phyloP scores from a whole-genome alignment of 495 filamentous ascomycete genomes.

The Podospora australis region DNA sequence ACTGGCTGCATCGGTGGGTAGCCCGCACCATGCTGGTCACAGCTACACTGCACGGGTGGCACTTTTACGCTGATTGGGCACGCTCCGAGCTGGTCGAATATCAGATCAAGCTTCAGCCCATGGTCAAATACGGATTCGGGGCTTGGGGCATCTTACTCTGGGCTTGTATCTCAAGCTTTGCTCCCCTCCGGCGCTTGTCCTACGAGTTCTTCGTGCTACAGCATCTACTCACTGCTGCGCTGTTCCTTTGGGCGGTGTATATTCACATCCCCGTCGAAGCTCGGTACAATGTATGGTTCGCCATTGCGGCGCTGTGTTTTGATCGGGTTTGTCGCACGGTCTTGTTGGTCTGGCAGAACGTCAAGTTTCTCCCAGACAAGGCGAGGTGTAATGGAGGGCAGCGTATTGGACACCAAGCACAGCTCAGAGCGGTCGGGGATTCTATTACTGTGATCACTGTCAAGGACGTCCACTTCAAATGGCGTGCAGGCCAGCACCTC shows the following conservation, averaged over 20 bases:
- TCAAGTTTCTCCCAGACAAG: constrained; percentile 39
- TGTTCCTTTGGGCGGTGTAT: constrained; percentile 62
- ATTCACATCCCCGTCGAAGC: constrained; percentile 56
- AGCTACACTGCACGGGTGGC: constrained; percentile 65
- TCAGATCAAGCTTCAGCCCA: constrained; percentile 57
- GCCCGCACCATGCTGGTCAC: constrained; percentile 69
- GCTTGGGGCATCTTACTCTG: constrained; percentile 71
- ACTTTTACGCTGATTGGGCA: constrained; percentile 65
- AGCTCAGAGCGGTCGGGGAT: constrained; percentile 55
- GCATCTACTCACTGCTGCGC: constrained; percentile 61
- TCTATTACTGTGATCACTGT: constrained; percentile 65
- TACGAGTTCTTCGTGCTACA: constrained; percentile 83
- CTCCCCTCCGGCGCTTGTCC: constrained; percentile 58
- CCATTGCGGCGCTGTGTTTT: constrained; percentile 62
- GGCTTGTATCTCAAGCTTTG: constrained; percentile 60
- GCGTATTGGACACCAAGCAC: constrained; percentile 50
- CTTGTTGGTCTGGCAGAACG: constrained; percentile 56
- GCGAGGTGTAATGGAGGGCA: constrained; percentile 35
- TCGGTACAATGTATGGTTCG: constrained; percentile 61
- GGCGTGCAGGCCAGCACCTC: constrained; percentile 73
- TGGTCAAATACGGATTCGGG: constrained; percentile 61
- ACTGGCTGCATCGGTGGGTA: constrained; percentile 82
- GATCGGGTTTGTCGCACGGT: constrained; percentile 55
- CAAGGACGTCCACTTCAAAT: constrained; percentile 58
- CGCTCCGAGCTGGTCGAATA: constrained; percentile 54